Conservation (phyloP, 208 protist species). For the Wallacemonas sp. region DNA sequence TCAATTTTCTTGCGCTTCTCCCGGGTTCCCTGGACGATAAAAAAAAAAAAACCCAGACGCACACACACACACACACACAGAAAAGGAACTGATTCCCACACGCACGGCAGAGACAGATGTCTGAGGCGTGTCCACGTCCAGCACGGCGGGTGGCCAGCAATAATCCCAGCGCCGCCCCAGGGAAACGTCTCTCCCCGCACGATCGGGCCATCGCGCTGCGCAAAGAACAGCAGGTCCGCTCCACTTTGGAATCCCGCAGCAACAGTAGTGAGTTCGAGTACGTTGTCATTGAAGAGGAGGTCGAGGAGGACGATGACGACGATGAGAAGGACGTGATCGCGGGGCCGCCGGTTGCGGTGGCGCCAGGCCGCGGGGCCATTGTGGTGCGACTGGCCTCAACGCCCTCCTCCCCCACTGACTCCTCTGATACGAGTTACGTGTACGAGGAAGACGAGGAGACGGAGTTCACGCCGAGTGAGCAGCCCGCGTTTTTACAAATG, state of each 20-base stretch:
- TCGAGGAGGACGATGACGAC: conserved; percentile 9
- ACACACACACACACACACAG: conserved; percentile 5
- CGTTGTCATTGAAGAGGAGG: conserved; percentile 11
- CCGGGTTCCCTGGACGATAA: neutral
- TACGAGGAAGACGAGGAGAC: conserved; percentile 16
- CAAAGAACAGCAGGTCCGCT: neutral
- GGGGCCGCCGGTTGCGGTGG: neutral
- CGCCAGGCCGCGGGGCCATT: neutral
- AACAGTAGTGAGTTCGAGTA: conserved; percentile 11
- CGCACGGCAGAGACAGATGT: neutral
- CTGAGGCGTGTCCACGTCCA: neutral
- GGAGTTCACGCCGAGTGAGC: conserved; percentile 11
- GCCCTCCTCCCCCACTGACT: neutral
- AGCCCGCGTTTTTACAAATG: conserved; percentile 11
- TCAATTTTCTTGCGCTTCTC: too few relatives aligned
- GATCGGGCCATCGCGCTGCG: conserved; percentile 4
- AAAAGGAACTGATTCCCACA: neutral
- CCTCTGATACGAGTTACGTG: conserved; percentile 12
- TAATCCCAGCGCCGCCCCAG: neutral
- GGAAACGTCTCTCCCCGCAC: neutral
- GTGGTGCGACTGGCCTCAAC: neutral
- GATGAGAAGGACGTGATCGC: neutral
- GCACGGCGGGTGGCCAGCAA: conserved; percentile 4
- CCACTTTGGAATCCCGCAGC: neutral
- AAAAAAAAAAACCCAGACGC: neutral